Conservation (phyloP, 2,329 filamentous ascomycete species). For the Albifimbria verrucaria region DNA sequence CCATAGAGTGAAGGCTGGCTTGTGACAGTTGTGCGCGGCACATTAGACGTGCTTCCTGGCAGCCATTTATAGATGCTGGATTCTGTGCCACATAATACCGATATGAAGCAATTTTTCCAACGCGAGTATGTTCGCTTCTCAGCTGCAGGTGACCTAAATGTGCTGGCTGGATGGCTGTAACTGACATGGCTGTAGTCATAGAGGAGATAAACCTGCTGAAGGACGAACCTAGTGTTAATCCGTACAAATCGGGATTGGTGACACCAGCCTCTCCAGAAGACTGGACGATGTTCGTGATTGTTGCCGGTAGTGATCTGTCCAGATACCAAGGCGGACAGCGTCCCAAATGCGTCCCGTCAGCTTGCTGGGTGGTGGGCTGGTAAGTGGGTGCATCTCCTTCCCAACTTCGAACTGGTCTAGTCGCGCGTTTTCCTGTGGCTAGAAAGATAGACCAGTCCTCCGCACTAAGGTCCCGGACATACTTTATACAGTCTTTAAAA, state of each 20-base stretch:
- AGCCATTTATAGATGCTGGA: too few relatives aligned
- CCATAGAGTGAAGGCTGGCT: neutral
- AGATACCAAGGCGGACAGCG: slow-evolving; percentile 25
- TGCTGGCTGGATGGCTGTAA: slow-evolving; percentile 26
- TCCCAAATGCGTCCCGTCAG: neutral
- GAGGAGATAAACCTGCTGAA: slow-evolving; percentile 35
- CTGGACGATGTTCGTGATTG: slow-evolving; percentile 26
- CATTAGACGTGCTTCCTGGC: too few relatives aligned
- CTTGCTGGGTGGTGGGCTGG: neutral
- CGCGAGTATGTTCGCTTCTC: slow-evolving; percentile 30
- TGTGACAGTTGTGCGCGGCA: too few relatives aligned
- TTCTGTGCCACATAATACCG: slow-evolving; percentile 22
- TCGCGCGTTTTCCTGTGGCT: slow-evolving; percentile 41
- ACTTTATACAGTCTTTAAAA: slow-evolving; percentile 62
- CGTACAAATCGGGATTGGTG: slow-evolving; percentile 35
- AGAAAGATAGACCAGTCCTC: slow-evolving; percentile 56
- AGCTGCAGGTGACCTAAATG: slow-evolving; percentile 31
- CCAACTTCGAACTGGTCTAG: slow-evolving; percentile 14
- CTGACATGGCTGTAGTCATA: slow-evolving; percentile 31
- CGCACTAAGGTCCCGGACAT: slow-evolving; percentile 50
- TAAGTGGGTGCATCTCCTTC: slow-evolving; percentile 14
- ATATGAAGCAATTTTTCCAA: slow-evolving; percentile 34
- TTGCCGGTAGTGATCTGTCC: slow-evolving; percentile 30
- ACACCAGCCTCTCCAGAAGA: slow-evolving; percentile 24
- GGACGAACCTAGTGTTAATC: slow-evolving; percentile 30